These are phyloP conservation scores for Fusarium equiseti DNA, from an alignment of 2,329 filamentous ascomycete species.

Conservation along the genomic window DNA sequence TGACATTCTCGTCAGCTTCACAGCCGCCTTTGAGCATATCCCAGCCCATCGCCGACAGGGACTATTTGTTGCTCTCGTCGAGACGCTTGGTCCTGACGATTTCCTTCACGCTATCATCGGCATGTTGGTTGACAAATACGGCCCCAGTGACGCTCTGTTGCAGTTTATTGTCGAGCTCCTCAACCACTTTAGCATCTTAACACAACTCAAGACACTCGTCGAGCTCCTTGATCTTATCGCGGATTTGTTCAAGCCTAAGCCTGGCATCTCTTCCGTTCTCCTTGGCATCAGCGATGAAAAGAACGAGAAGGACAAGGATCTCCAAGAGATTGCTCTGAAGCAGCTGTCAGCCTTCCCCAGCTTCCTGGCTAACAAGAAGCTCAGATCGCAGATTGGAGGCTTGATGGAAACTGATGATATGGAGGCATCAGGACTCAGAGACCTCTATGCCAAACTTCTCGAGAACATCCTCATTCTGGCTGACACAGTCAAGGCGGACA, in stretches of 20 bases:
- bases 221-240: constrained; percentile 80
- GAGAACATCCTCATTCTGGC: constrained; percentile 75
- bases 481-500: constrained; percentile 70
- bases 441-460: constrained; percentile 76
- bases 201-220: constrained; percentile 82
- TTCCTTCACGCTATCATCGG: constrained; percentile 89
- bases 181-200: constrained; percentile 76
- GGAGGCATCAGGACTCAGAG: constrained; percentile 73
- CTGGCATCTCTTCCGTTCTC: constrained; percentile 77
- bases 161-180: constrained; percentile 82
- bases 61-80: constrained; percentile 85
- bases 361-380: constrained; percentile 68
- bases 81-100: constrained; percentile 86
- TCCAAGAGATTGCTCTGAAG: constrained; percentile 64
- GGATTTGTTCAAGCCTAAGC: constrained; percentile 82
- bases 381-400: constrained; percentile 67
- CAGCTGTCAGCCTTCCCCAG: constrained; percentile 69
- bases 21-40: constrained; percentile 95
- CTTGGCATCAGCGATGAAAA: constrained; percentile 68
- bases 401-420: constrained; percentile 73
- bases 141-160: constrained; percentile 77
- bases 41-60: constrained; percentile 85
- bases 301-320: constrained; percentile 63
- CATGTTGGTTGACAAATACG: constrained; percentile 92
- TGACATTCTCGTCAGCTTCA: constrained; percentile 94